phyloP scores from a whole-genome alignment of 257 asterid genomes.

The Ehretia macrophylla region DNA sequence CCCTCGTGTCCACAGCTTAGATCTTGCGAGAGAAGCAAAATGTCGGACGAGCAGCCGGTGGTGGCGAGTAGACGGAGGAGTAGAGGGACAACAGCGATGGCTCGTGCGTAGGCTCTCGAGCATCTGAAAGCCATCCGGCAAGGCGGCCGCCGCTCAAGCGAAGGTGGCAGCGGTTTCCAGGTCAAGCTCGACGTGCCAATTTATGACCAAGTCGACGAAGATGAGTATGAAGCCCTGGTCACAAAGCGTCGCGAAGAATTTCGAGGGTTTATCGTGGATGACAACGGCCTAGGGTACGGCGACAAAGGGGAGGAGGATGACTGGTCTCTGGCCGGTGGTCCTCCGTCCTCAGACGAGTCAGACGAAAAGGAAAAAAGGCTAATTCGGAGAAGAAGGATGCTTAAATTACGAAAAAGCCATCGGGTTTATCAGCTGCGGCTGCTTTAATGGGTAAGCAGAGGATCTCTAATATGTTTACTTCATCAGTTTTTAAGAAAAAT shows the following conservation, averaged over 20 bases:
- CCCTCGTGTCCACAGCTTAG: background rate
- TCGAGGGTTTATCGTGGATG: conserved; percentile 77
- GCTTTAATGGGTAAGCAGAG: conserved; percentile 88
- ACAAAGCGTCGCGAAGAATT: conserved; percentile 79
- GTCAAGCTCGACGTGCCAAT: conserved; percentile 74
- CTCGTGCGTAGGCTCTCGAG: conserved; percentile 65
- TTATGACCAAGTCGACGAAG: conserved; percentile 70
- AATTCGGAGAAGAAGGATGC: conserved; percentile 59
- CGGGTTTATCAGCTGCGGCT: conserved; percentile 67
- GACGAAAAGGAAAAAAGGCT: conserved; percentile 64
- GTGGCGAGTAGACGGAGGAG: conserved; percentile 56
- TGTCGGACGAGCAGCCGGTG: conserved; percentile 65
- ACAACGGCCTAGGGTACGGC: conserved; percentile 82
- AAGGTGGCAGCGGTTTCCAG: conserved; percentile 49
- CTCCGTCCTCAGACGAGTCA: conserved; percentile 61
- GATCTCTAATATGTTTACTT: conserved; percentile 72
- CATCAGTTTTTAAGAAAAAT: conserved; percentile 74
- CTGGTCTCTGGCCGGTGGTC: conserved; percentile 65
- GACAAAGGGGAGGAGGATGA: conserved; percentile 97
- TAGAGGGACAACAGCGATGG: conserved; percentile 43
- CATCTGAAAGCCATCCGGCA: conserved; percentile 61
- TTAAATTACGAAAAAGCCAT: conserved; percentile 47
- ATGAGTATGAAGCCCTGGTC: conserved; percentile 74
- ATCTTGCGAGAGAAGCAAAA: conserved; percentile 9
- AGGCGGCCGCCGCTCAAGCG: conserved; percentile 62